These are phyloP conservation scores for Forsythia suspensa DNA, from an alignment of 257 asterid genomes.

Conservation along the genomic window DNA sequence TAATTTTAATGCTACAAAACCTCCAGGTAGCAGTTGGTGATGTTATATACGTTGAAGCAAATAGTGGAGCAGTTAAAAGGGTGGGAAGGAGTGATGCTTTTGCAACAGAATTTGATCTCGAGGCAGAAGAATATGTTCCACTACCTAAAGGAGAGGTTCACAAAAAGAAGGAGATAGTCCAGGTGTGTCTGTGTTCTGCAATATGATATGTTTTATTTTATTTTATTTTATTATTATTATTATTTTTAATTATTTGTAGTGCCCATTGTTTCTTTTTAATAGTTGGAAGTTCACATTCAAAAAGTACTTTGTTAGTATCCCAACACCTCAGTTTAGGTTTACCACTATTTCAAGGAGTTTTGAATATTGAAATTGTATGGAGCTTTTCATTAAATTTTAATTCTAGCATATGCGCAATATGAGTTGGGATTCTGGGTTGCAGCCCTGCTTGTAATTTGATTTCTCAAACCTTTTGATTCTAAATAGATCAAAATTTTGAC, in stretches of 20 bases:
- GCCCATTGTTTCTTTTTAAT: not conserved
- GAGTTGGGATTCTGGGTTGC: not conserved
- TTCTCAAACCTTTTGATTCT: not conserved
- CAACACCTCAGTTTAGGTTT: not conserved
- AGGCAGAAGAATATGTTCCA: conserved; percentile 99
- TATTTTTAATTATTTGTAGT: not conserved
- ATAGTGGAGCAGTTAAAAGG: conserved; percentile 98
- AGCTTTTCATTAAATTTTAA: no score
- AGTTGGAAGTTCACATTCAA: not conserved
- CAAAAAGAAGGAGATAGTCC: conserved; percentile 95
- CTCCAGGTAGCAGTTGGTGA: conserved; percentile 97
- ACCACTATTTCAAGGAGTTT: not conserved
- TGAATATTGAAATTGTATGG: not conserved
- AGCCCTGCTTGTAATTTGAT: not conserved
- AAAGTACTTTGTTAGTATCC: not conserved
- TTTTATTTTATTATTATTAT: no score
- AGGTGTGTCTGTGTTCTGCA: conserved; percentile 47
- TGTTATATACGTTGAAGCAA: conserved; percentile 90
- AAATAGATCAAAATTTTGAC: not conserved
- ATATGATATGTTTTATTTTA: not conserved
- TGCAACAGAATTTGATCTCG: conserved; percentile 96
- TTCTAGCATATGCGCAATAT: not conserved
- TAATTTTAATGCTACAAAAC: conserved; percentile 9
- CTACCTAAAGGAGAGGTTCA: conserved; percentile 99
- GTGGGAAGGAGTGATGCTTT: conserved; percentile 98